Base-by-base conservation (phyloP, 331 rosid species). In the Stylosanthes scabra region DNA sequence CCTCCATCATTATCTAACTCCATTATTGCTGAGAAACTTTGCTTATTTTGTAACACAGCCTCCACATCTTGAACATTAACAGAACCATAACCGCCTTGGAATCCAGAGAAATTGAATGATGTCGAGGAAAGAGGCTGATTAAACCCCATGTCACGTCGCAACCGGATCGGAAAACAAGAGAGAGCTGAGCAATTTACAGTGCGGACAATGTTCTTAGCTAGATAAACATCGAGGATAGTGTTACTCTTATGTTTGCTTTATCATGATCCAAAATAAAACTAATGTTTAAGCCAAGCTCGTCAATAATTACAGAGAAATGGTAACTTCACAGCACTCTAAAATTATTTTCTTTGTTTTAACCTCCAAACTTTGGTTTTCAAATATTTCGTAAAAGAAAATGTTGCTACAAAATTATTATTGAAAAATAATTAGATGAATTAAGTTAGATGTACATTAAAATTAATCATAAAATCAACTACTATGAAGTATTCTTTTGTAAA, bases 91-190 rank as follows among this genome's bases (percentile, higher is more conserved):
- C 72, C 68, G 56, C 25, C 71, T 12, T 68, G 65, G 81, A 67
- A 29, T 65, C 75, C 89, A 52, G 44, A 70, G 15, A 80, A 85
- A 76, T 76, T 78, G 54, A 80, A 78, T 9, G 82, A 68, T 9
- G 82, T 10, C 60, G 69, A 54, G 45, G 82, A 60, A 80, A 84
- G 80, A 34, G 45, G 79, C 20, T 40, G 25, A 20, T 20, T 70
- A 11, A 62, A 56, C 42, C 39, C 74, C 91, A 88, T 80, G 49
- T n/a, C 2, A 15, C 20, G 41, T 74, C n/a, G 50, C 3, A 39
- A 11, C 14, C 12, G 34, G 2, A 31, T 31, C 3, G 52, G 50
- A 50, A 34, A 69, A 12, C 44, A 39, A 45, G 51, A 67, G 50
- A 39, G 14, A 7, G 42, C 61, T 42, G 6, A 25, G 8, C 16